Evolutionary conservation across 2,329 filamentous ascomycete genomes (phyloP).

Genomic region (Lachnellula hyalina): DNA sequence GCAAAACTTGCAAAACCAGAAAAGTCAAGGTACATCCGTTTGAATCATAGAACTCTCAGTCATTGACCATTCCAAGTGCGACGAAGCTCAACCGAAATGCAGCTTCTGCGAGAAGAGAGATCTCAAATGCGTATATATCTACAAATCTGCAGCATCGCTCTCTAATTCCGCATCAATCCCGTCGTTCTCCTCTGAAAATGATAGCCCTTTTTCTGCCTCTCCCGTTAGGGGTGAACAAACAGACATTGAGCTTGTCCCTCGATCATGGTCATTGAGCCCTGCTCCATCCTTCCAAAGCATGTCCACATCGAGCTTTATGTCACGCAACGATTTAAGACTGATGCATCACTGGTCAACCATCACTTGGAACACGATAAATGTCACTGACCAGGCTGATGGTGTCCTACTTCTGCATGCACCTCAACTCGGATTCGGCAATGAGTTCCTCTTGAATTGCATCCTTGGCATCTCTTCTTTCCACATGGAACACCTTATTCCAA

Average conservation of each 20-base stretch:
- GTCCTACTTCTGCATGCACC: constrained; percentile 21
- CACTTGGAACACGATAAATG: constrained; percentile 18
- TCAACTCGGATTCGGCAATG: constrained; percentile 27
- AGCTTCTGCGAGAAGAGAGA: constrained; percentile 24
- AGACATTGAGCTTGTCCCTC: not conserved
- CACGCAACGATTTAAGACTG: constrained; percentile 20
- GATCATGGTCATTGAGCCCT: not conserved
- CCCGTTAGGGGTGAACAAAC: not conserved
- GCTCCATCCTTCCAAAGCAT: not conserved
- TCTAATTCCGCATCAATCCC: not conserved
- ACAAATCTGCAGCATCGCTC: not conserved
- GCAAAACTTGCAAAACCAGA: constrained; percentile 26
- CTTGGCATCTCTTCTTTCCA: constrained; percentile 28
- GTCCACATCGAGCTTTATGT: constrained; percentile 12
- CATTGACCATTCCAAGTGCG: constrained; percentile 20
- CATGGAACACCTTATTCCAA: constrained; percentile 17
- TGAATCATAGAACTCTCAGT: not conserved
- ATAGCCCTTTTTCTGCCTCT: not conserved
- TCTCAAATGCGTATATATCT: constrained; percentile 22
- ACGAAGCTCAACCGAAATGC: constrained; percentile 28
- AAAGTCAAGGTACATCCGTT: constrained; percentile 26
- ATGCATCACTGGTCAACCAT: constrained; percentile 28
- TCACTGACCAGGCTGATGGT: constrained; percentile 9
- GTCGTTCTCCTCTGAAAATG: not conserved
- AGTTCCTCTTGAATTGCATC: constrained; percentile 25